Evolutionary conservation across 805 yeast species (phyloP), one percentile per base, ranked within the genome.

Genomic region (Saturnispora kantuleensis): DNA sequence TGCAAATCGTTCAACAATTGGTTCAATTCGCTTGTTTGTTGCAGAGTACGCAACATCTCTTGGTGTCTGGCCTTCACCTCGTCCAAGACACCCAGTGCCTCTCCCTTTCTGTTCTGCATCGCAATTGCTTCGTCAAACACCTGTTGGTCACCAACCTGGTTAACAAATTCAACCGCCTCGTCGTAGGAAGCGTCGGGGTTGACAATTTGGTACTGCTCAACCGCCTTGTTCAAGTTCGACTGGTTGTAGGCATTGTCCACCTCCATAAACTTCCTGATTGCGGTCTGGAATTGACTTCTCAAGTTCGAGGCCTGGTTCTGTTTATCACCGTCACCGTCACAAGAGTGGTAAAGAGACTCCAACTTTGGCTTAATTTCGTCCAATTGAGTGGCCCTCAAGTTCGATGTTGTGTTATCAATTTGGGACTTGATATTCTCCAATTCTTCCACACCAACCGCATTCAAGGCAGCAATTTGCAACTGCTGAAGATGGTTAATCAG

Each of bases 1-100:
- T 93, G 97, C 93, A 93, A 86, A 62, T 93, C 97, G 58, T 83
- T 84, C 71, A 93, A 88, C 62, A 93, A 76, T 69, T 86, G 95
- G 35, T 94, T 85, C 66, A 93, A 77, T 67, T 93, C 98, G 32
- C 90, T 87, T 84, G 93, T 88, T 48, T 96, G 83, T 68, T 86
- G 81, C 67, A 90, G 97, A 66, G 93, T 82, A 70, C 87, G 85
- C 69, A 86, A 84, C 59, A 93, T 78, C 69, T 93, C 97, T 62
- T 84, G 81, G 69, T 93, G 97, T 69, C 98, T 81, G 42, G 84
- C 80, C 68, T 90, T 96, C 46, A 93, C 97, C 68, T 93, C 97
- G 57, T 87, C 85, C 56, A 93, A 74, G 2, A 94, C 97, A 31
- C 96, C 79, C 64, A 93, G 79, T 36, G 97, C 97, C 67, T 93